A percentile compares a stretch with the other conserved stretches of the same genome.
phyloP scores from a whole-genome alignment of 1,139 yeast genomes.

The Tardiomyces blankii region DNA sequence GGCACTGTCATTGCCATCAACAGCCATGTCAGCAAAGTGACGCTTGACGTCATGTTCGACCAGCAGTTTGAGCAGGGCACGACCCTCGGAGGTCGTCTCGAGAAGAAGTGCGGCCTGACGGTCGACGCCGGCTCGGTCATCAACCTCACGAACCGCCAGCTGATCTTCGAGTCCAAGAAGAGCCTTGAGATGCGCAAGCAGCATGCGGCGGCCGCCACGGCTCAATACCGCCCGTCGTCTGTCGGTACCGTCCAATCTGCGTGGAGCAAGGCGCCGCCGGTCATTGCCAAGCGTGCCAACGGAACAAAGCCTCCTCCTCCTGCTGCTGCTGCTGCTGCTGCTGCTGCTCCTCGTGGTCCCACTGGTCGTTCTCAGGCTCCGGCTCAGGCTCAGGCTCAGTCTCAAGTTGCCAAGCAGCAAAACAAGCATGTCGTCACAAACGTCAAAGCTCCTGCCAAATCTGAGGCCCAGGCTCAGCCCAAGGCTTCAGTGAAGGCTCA shows the following conservation, averaged over 20 bases:
- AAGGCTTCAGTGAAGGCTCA: background rate
- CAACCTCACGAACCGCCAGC: slow-evolving; percentile 64
- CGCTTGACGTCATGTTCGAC: slow-evolving; percentile 74
- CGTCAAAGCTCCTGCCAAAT: background rate
- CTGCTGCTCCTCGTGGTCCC: slow-evolving; percentile 3
- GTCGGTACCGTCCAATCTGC: background rate
- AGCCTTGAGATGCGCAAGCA: background rate
- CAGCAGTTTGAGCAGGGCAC: slow-evolving; percentile 73
- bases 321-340: slow-evolving; percentile 4
- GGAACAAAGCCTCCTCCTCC: slow-evolving; percentile 2
- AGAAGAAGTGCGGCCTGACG: slow-evolving; percentile 70
- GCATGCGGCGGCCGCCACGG: background rate
- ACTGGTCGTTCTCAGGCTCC: slow-evolving; percentile 1
- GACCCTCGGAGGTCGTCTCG: slow-evolving; percentile 64
- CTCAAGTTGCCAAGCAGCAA: background rate
- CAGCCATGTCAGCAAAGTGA: slow-evolving; percentile 43
- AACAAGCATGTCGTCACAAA: background rate
- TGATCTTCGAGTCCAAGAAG: slow-evolving; percentile 43
- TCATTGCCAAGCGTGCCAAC: background rate
- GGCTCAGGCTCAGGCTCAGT: background rate
- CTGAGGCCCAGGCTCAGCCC: background rate
- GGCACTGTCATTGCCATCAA: slow-evolving; percentile 87
- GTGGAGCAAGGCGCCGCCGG: background rate
- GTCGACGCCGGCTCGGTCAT: slow-evolving; percentile 75
- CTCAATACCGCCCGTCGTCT: background rate